phyloP scores from a whole-genome alignment of 2,329 filamentous ascomycete species.

The Epichloe gansuensis region DNA sequence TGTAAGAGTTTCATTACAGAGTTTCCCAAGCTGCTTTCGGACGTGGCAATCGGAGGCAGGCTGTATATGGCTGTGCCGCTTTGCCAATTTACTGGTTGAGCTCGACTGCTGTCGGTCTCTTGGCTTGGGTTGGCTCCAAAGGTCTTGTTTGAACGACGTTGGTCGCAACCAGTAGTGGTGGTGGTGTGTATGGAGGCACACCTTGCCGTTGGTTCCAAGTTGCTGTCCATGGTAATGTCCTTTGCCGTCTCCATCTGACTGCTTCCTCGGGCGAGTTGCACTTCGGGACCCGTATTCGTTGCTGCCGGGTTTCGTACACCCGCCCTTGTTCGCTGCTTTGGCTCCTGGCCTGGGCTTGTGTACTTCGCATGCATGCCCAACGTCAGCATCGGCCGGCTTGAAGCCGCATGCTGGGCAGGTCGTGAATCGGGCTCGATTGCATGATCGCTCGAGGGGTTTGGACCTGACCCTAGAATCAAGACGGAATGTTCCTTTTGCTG shows the following conservation, averaged over 20 bases:
- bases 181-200: conserved; percentile 46
- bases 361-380: background rate
- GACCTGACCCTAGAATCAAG: background rate
- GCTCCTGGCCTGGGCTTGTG: background rate
- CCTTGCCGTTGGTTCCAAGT: conserved; percentile 2
- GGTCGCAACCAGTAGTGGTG: conserved; percentile 47
- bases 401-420: background rate
- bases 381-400: conserved; percentile 4
- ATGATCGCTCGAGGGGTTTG: background rate
- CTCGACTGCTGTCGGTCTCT: background rate
- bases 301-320: background rate
- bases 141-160: conserved; percentile 8
- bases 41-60: conserved; percentile 9
- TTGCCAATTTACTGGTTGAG: background rate
- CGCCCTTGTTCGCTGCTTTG: background rate
- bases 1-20: conserved; percentile 10
- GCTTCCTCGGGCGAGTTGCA: background rate
- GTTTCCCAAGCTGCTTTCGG: conserved; percentile 8
- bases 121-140: background rate
- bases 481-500: background rate
- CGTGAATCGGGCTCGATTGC: background rate
- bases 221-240: background rate
- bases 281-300: background rate
- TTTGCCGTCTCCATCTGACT: background rate
- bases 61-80: conserved; percentile 12